Percentiles rank a stretch among this genome's conserved stretches.
These are phyloP conservation scores for Thuja plicata DNA, from an alignment of 83 land plant genomes.

Conservation along the genomic window DNA sequence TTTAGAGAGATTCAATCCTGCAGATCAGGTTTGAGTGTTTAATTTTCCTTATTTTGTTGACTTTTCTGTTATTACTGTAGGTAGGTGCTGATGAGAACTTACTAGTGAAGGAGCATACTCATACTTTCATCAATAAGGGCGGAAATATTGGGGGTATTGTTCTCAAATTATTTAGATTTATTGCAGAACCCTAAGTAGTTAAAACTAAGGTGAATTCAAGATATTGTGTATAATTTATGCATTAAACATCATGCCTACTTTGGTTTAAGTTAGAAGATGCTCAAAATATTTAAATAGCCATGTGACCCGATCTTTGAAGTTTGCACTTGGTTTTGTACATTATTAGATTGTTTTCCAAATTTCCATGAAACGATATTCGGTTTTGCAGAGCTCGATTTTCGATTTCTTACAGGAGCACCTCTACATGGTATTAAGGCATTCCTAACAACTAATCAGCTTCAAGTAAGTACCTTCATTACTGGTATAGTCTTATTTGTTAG, in stretches of 20 bases:
- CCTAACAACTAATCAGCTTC: conserved; percentile 88
- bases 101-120: conserved; percentile 93
- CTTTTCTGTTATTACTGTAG: conserved; percentile 29
- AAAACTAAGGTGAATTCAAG: background rate
- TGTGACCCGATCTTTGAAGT: background rate
- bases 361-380: background rate
- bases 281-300: background rate
- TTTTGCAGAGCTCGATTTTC: conserved; percentile 86
- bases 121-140: conserved; percentile 91
- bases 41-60: background rate
- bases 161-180: background rate
- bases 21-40: background rate
- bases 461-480: conserved; percentile 41
- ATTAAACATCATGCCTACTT: background rate
- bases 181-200: background rate
- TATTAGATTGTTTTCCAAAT: background rate
- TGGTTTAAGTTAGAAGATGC: background rate
- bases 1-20: background rate
- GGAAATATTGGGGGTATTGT: conserved; percentile 88
- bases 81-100: conserved; percentile 94
- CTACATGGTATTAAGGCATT: conserved; percentile 94
- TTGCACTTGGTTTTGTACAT: background rate
- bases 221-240: conserved; percentile 3
- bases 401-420: conserved; percentile 95
- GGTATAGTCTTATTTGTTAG: background rate